Conservation (phyloP, 345 rosid species). For the Eucalyptus sideroxylon region DNA sequence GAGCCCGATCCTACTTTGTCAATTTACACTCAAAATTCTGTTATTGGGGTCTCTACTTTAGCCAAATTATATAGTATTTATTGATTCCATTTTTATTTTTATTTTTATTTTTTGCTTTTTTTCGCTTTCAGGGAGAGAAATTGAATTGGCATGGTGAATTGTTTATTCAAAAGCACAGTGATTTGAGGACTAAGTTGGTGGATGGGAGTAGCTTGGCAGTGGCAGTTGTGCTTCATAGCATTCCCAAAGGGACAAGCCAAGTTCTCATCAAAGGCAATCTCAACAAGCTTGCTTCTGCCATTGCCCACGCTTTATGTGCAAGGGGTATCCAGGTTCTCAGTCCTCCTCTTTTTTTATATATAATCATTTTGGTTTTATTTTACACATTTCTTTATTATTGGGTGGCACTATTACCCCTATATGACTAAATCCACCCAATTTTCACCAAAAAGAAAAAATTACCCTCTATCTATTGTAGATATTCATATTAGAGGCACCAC, state of each 20-base stretch:
- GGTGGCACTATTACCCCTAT: no score
- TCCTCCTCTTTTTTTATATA: not conserved
- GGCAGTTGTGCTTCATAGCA: conserved; percentile 27
- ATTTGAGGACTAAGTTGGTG: conserved; percentile 29
- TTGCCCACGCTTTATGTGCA: conserved; percentile 14
- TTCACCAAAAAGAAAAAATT: no score
- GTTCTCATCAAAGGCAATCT: conserved; percentile 27
- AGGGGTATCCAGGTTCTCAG: conserved; percentile 24
- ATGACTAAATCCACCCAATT: no score
- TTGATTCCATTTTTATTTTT: not conserved
- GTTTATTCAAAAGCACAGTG: conserved; percentile 20
- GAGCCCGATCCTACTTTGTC: not conserved
- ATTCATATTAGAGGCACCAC: no score
- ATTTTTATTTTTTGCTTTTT: no score
- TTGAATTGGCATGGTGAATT: conserved; percentile 27
- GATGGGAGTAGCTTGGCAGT: conserved; percentile 46
- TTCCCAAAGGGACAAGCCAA: conserved; percentile 19
- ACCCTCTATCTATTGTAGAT: no score
- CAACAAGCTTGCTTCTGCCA: conserved; percentile 19
- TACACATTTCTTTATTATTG: no score
- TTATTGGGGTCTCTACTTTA: not conserved
- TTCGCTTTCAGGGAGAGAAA: conserved; percentile 24
- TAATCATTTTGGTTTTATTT: not conserved
- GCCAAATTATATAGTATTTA: not conserved
- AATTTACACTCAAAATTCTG: not conserved